Evolutionary conservation across 805 yeast genomes (phyloP).

Genomic region (Starmerella etchellsii): DNA sequence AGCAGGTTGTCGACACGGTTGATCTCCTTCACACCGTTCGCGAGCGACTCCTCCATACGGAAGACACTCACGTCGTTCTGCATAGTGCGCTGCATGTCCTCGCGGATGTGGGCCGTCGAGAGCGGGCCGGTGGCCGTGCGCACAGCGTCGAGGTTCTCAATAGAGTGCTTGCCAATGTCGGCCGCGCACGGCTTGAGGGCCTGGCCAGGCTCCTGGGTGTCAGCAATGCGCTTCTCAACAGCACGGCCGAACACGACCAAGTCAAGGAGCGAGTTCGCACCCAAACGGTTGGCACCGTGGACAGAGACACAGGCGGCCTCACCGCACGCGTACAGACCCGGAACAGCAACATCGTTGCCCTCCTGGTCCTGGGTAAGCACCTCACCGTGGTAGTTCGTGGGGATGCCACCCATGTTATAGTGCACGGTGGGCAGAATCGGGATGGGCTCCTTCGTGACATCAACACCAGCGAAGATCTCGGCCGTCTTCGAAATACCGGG

Average conservation of each 20-base stretch:
- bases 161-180: constrained; percentile 78
- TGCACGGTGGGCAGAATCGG: constrained; percentile 97
- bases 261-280: constrained; percentile 94
- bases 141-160: constrained; percentile 76
- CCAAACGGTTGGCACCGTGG: constrained; percentile 98
- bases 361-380: constrained; percentile 61
- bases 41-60: constrained; percentile 84
- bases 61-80: constrained; percentile 94
- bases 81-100: constrained; percentile 90
- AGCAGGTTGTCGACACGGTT: constrained; percentile 61
- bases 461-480: constrained; percentile 96
- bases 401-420: constrained; percentile 99
- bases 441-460: constrained; percentile 97
- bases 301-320: constrained; percentile 99
- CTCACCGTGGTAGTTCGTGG: constrained; percentile 96
- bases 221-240: constrained; percentile 82
- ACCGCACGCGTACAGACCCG: constrained; percentile 94
- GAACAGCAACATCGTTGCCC: constrained; percentile 83
- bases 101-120: constrained; percentile 79
- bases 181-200: constrained; percentile 75
- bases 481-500: constrained; percentile 99
- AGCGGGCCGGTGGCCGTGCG: constrained; percentile 76
- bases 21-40: constrained; percentile 78
- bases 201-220: constrained; percentile 71
- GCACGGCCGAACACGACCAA: constrained; percentile 98